Evolutionary conservation across 2,329 filamentous ascomycete genomes (phyloP), one percentile per base, ranked within the genome.

Genomic region (Alternaria metachromatica): DNA sequence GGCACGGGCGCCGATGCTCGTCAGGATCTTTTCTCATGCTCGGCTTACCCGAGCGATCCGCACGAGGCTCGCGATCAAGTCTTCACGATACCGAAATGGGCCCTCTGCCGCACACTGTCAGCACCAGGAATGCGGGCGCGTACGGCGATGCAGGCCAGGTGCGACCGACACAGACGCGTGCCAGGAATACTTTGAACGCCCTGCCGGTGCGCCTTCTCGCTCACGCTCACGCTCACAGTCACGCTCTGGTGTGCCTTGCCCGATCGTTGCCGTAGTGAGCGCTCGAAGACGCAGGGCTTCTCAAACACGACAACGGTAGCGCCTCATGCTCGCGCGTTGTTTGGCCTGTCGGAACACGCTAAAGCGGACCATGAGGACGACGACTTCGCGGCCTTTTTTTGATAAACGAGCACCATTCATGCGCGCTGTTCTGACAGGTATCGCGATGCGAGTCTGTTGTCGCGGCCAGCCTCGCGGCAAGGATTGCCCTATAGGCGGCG

Each of bases 41-140:
- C 71, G 75, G 72, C 67, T 69, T 63, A 69, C 63, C 72, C 75
- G 72, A 73, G 69, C 62, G 75, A 77, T 77, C 71, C 69, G 73
- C 65, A 68, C 74, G 68, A 74, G 75, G 74, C 49, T 51, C 67
- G 63, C 68, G 64, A 69, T 65, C 62, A 66, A 68, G 67, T 68
- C 51, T 65, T 69, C 65, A 68, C 70, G 68, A 72, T 70, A 69
- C 66, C 70, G 70, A 70, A 71, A 65, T 63, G 63, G 66, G 66
- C 46, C 30, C 44, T 58, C 44, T 30, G 48, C 44, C 45, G 50
- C 57, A 41, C 37, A 30, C 26, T 48, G 69, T 65, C 62, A 62
- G 63, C 60, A 63, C 58, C 62, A 61, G 48, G 57, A 63, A 44
- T 48, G 48, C 33, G 61, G 59, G 58, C 56, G 56, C 60, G 45